Evolutionary conservation across 805 yeast species (phyloP), one percentile per base, ranked within the genome.

Genomic region (Wickerhamiella parazyma): DNA sequence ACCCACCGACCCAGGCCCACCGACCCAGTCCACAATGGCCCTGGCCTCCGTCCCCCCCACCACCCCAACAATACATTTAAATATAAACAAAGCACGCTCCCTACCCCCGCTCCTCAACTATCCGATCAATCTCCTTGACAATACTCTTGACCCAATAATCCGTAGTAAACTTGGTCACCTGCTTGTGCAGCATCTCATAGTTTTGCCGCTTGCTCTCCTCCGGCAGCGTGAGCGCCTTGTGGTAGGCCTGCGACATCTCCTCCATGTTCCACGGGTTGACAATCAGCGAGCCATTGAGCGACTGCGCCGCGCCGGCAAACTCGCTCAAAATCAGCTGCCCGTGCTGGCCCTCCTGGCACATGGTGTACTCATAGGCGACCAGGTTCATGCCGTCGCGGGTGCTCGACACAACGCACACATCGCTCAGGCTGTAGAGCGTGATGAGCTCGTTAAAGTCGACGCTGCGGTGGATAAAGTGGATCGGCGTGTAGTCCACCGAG

Each of bases 261-360:
- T 91, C 98, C 18, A 87, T 89, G 59, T 89, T 91, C 99, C 99
- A 91, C 3, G 99, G 99, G 57, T 91, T 91, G 17, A 91, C 94
- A 47, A 91, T 76, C 11, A 89, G 60, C 1, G 95, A 86, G 19
- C 99, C 99, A 57, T 91, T 89, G 50, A 91, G 68, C 1, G 94
- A 81, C 64, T 91, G 99, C 1, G 98, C 97, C n/a, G 98, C 98
- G 39, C 99, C 99, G 0, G 98, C 91, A 65, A 91, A 91, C 64
- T 91, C 99, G 34, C 94, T 80, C 49, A 91, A 62, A 39, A 91
- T 82, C 52, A 91, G 69, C 3, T 86, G 76, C 7, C 99, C 99
- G 49, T 85, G 78, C 48, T 76, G 76, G 38, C 78, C 78, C 49
- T 77, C 73, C 63, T 91, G 98, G 58, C 97, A 89, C 1, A 97